phyloP scores from a whole-genome alignment of 2,329 filamentous ascomycete species.

The Dactylella cylindrospora region DNA sequence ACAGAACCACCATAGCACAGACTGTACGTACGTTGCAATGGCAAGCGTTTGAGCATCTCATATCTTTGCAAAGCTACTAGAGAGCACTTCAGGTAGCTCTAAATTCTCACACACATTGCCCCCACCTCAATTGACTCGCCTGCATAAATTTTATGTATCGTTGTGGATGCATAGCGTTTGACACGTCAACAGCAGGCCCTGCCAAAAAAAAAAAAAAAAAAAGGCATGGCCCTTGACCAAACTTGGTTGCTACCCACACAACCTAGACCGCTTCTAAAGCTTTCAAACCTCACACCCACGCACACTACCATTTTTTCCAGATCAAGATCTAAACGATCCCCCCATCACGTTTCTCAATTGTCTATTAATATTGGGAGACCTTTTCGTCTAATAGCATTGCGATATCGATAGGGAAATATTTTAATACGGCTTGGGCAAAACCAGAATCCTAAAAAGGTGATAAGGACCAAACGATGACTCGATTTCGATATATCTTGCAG shows the following conservation, averaged over 20 bases:
- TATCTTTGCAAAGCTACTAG: too few relatives aligned
- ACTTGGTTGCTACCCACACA: slow-evolving; percentile 17
- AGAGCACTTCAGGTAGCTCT: too few relatives aligned
- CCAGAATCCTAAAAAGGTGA: too few relatives aligned
- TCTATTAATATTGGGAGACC: neutral
- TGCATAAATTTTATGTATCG: slow-evolving; percentile 33
- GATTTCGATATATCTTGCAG: too few relatives aligned
- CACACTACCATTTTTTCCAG: neutral
- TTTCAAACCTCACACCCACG: neutral
- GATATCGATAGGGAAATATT: neutral
- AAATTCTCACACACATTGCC: neutral
- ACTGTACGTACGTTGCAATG: too few relatives aligned
- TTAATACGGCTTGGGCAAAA: neutral
- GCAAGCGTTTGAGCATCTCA: too few relatives aligned
- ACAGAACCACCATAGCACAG: too few relatives aligned
- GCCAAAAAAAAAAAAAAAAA: too few relatives aligned
- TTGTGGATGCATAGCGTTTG: slow-evolving; percentile 43
- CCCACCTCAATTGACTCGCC: slow-evolving; percentile 31
- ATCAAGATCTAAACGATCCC: too few relatives aligned
- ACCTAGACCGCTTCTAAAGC: neutral
- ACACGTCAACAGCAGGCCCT: slow-evolving; percentile 44
- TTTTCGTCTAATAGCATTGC: too few relatives aligned
- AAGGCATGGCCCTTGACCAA: slow-evolving; percentile 9
- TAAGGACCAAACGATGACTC: too few relatives aligned
- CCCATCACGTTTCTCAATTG: slow-evolving; percentile 15